These are phyloP conservation scores for Citrus unshiu DNA, from an alignment of 345 rosid genomes.

Conservation along the genomic window DNA sequence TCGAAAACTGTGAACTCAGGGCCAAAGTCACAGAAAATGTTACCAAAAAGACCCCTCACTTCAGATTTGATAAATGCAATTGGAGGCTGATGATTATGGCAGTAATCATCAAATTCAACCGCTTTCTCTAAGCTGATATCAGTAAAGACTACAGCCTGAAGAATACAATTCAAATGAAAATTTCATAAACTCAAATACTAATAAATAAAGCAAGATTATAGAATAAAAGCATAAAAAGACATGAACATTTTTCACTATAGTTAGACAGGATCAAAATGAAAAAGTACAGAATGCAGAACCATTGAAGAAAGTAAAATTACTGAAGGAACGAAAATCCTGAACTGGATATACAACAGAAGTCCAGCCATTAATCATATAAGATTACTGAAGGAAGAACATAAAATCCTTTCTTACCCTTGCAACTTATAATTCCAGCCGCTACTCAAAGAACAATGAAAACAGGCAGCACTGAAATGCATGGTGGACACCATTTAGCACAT, in stretches of 20 bases:
- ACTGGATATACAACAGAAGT: not conserved
- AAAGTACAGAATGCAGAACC: not conserved
- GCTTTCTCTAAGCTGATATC: constrained; percentile 64
- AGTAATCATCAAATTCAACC: constrained; percentile 52
- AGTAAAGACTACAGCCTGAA: constrained; percentile 90
- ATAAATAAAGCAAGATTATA: not conserved
- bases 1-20: constrained; percentile 63
- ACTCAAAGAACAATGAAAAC: not conserved
- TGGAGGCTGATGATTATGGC: constrained; percentile 63
- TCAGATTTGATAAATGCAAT: constrained; percentile 72
- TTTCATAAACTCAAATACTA: not conserved
- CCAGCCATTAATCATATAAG: not conserved
- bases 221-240: not conserved
- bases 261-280: not conserved
- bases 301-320: not conserved
- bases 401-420: not conserved
- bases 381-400: not conserved
- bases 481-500: not conserved
- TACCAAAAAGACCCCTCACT: constrained; percentile 73
- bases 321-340: not conserved
- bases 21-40: constrained; percentile 70
- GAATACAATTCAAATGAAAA: constrained; percentile 4
- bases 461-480: not conserved
- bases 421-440: not conserved
- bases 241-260: not conserved